A percentile compares a stretch with the other conserved stretches of the same genome.
Conservation (phyloP, 2,329 filamentous ascomycete species). For the Xylaria sp. region DNA sequence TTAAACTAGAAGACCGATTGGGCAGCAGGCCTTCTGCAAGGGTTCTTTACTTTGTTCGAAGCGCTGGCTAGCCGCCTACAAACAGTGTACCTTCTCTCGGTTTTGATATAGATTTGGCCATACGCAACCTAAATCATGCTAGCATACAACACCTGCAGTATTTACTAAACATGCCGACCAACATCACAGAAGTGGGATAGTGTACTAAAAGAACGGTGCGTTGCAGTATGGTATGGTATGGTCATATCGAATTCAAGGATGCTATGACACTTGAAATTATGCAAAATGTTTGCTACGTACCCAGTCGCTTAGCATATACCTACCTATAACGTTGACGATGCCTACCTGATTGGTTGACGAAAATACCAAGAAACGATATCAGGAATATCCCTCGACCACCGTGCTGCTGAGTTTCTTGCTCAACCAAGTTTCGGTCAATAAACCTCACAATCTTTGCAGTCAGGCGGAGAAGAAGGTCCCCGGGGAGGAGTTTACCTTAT, state of each 20-base stretch:
- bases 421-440: slow-evolving; percentile 5
- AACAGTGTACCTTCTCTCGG: background rate
- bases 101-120: slow-evolving; percentile 3
- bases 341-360: background rate
- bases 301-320: background rate
- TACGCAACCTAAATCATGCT: background rate
- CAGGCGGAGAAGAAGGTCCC: slow-evolving; percentile 20
- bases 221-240: background rate
- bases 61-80: background rate
- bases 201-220: background rate
- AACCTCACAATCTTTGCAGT: slow-evolving; percentile 7
- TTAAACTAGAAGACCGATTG: slow-evolving; percentile 11
- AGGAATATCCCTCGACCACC: background rate
- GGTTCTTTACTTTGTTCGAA: slow-evolving; percentile 14
- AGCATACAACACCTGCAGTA: background rate
- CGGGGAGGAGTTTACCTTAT: slow-evolving; percentile 5
- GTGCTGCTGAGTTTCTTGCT: background rate
- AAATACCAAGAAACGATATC: background rate
- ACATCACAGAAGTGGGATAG: background rate
- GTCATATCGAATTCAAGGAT: slow-evolving; percentile 10
- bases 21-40: background rate
- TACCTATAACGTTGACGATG: background rate
- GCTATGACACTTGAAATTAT: background rate
- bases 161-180: background rate
- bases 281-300: slow-evolving; percentile 5